Percentiles rank a stretch among this genome's conserved stretches.
Evolutionary conservation across 768 basidiomycete genomes (phyloP).

Genomic region (Panaeolus papilionaceus): DNA sequence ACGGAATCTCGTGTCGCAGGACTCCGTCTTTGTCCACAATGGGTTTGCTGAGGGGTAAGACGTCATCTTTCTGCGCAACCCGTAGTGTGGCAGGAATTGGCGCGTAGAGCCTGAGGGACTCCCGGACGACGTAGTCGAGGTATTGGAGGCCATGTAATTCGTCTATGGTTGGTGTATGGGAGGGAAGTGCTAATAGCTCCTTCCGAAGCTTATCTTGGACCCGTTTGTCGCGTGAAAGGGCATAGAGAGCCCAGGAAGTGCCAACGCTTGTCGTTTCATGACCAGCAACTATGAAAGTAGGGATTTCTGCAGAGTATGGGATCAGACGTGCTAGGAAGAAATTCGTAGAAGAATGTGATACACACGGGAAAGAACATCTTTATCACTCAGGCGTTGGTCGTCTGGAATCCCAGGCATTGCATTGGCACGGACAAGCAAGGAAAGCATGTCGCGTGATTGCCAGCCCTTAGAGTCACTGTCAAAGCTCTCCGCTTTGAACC

Average conservation of each 20-base stretch:
- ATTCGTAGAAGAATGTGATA: conserved; percentile 5
- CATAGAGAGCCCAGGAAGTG: conserved; percentile 64
- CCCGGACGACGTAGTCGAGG: conserved; percentile 67
- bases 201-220: conserved; percentile 62
- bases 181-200: conserved; percentile 56
- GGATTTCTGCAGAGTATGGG: conserved; percentile 46
- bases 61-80: conserved; percentile 54
- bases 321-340: not conserved
- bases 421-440: conserved; percentile 64
- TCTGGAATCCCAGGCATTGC: conserved; percentile 59
- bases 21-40: conserved; percentile 55
- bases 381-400: conserved; percentile 58
- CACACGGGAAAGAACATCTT: conserved; percentile 60
- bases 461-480: conserved; percentile 32
- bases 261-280: conserved; percentile 58
- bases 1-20: conserved; percentile 33
- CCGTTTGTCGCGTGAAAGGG: conserved; percentile 52
- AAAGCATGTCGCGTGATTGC: conserved; percentile 56
- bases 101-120: conserved; percentile 60
- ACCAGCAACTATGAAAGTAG: conserved; percentile 60
- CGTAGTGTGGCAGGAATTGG: conserved; percentile 54
- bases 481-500: conserved; percentile 27
- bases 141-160: conserved; percentile 68
- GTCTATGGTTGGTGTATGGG: conserved; percentile 71
- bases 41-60: conserved; percentile 55